Evolutionary conservation across 164 flowering plant genomes (phyloP).

Genomic region (Stephania cephalantha): DNA sequence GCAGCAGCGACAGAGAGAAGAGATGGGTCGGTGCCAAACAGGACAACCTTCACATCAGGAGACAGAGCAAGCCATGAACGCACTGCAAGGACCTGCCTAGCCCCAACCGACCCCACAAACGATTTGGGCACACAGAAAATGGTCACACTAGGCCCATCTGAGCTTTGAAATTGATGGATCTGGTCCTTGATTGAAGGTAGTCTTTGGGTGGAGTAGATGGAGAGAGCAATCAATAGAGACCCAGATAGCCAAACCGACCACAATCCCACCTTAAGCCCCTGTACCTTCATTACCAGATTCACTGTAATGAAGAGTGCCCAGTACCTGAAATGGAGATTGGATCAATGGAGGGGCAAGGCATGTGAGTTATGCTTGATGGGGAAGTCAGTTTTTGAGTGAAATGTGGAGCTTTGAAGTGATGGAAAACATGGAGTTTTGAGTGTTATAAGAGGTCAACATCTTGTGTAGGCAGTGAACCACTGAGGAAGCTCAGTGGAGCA

Average conservation of each 20-base stretch:
- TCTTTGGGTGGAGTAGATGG: constrained; percentile 55
- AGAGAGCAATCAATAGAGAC: constrained; percentile 54
- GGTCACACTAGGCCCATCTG: constrained; percentile 37
- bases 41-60: constrained; percentile 51
- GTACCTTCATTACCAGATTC: constrained; percentile 2
- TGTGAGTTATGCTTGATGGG: not conserved
- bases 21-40: constrained; percentile 57
- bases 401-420: not conserved
- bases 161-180: constrained; percentile 6
- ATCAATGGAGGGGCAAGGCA: not conserved
- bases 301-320: not conserved
- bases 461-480: not conserved
- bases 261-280: constrained; percentile 50
- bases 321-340: not conserved
- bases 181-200: constrained; percentile 44
- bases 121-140: constrained; percentile 65
- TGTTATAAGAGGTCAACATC: not conserved
- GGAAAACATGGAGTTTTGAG: not conserved
- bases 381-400: not conserved
- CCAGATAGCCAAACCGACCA: constrained; percentile 84
- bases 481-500: constrained; percentile 1
- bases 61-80: constrained; percentile 88
- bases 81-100: constrained; percentile 57
- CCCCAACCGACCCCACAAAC: constrained; percentile 45
- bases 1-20: constrained; percentile 41